Evolutionary conservation across 106 monocot genomes (phyloP).

Genomic region (Dendrobium officinale): DNA sequence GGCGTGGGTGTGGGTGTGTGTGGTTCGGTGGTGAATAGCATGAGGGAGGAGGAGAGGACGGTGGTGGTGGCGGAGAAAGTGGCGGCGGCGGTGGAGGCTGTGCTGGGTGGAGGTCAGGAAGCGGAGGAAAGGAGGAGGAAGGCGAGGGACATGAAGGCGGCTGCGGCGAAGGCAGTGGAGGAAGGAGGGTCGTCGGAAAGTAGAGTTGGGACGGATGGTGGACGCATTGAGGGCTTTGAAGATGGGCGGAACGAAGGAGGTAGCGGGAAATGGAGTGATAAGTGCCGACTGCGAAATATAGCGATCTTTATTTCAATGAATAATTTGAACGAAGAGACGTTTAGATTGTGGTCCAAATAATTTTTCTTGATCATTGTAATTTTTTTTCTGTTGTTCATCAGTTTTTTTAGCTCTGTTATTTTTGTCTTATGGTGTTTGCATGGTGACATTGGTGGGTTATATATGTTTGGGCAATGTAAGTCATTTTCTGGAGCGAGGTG

Average conservation of each 20-base stretch:
- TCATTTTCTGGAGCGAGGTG: too few relatives aligned
- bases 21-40: background rate
- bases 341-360: too few relatives aligned
- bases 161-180: background rate
- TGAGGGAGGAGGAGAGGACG: background rate
- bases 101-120: background rate
- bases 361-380: too few relatives aligned
- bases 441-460: too few relatives aligned
- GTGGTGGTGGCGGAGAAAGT: background rate
- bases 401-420: too few relatives aligned
- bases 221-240: background rate
- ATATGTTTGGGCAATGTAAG: too few relatives aligned
- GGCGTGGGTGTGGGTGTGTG: constrained; percentile 7
- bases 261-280: background rate
- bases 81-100: background rate
- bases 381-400: too few relatives aligned
- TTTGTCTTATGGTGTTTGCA: too few relatives aligned
- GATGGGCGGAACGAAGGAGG: background rate
- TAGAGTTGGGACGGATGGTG: background rate
- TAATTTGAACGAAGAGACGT: too few relatives aligned
- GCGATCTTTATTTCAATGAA: too few relatives aligned
- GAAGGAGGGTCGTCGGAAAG: background rate
- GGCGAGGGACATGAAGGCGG: background rate
- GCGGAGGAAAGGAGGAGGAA: background rate
- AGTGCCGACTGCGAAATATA: too few relatives aligned